Base-by-base conservation (phyloP, 2,329 filamentous ascomycete species). In the Epichloe gansuensis region DNA sequence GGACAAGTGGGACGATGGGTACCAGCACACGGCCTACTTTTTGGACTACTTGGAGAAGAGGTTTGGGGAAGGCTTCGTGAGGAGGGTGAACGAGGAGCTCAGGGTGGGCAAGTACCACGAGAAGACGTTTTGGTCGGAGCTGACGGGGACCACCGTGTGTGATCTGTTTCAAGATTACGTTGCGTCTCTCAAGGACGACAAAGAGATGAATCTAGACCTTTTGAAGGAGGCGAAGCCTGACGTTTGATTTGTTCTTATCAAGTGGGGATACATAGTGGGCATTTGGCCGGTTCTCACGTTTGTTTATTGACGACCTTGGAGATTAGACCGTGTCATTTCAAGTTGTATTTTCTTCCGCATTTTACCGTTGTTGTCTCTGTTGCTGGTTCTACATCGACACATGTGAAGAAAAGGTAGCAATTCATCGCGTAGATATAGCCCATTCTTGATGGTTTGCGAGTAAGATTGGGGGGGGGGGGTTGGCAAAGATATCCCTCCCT, bases 21-120 rank as follows among this genome's bases (percentile, higher is more conserved):
- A 97, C 68, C 85, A 96, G 71, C 80, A 85, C 58, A 97, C 91
- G 6, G 93, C 84, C 1, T 97, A 88, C 66, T 97, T 97, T 60
- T 69, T 97, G 49, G 83, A 93, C 51, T 95, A 88, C 71, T 70
- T 97, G 46, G 90, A 96, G 69, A 66, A 71, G 38, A 74, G 75
- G 47, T 85, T 78, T 58, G 81, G 81, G 0, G 61, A 66, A 8
- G 81, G 78, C 7, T 79, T 78, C 0, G 74, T 86, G 31, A 71
- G 78, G 52, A 74, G 72, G 52, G 66, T 93, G 48, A 85, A 94
- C 61, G 84, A 82, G 61, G 77, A 75, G 57, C 66, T 95, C 64
- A 73, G 81, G 54, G 69, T 69, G n/a, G 71, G 71, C 41, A 73
- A 71, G 68, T 87, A 93, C 66, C 72, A 83, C 55, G 76, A 85